phyloP scores from a whole-genome alignment of 371 early-diverging fungal genomes.

The Mortierella sp. region DNA sequence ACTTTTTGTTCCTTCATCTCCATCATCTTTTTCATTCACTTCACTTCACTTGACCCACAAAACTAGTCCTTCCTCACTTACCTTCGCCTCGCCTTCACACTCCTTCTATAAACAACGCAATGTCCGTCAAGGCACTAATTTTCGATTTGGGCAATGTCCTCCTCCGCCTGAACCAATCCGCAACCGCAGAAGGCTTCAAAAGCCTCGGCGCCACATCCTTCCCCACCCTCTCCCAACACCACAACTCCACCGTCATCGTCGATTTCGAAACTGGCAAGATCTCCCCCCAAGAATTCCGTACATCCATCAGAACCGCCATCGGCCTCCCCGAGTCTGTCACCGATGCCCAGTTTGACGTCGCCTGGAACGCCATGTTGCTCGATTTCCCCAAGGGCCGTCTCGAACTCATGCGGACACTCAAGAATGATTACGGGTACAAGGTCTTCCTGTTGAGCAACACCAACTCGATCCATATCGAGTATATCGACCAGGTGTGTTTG shows the following conservation, averaged over 20 bases:
- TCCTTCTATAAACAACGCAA: not conserved
- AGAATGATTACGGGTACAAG: conserved; percentile 44
- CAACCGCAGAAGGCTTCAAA: conserved; percentile 34
- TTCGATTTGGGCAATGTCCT: conserved; percentile 56
- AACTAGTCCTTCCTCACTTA: not conserved
- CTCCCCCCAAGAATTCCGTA: conserved; percentile 36
- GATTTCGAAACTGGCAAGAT: conserved; percentile 49
- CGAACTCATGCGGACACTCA: conserved; percentile 41
- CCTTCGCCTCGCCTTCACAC: not conserved
- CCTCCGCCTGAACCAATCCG: conserved; percentile 39
- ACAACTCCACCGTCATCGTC: conserved; percentile 24
- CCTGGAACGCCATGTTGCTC: conserved; percentile 54
- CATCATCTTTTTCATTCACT: not conserved
- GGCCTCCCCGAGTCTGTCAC: conserved; percentile 44
- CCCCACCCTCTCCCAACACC: conserved; percentile 30
- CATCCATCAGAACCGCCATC: conserved; percentile 27
- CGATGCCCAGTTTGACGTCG: conserved; percentile 40
- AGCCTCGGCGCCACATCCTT: conserved; percentile 42
- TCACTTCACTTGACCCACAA: not conserved
- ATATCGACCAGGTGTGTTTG: conserved; percentile 38
- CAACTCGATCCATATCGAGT: conserved; percentile 48
- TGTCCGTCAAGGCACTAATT: conserved; percentile 50
- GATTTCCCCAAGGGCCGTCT: conserved; percentile 52
- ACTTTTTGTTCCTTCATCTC: not conserved
- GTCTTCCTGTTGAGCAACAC: conserved; percentile 54